These are phyloP conservation scores for Diaporthe eres DNA, from an alignment of 2,329 filamentous ascomycete species.

Conservation along the genomic window DNA sequence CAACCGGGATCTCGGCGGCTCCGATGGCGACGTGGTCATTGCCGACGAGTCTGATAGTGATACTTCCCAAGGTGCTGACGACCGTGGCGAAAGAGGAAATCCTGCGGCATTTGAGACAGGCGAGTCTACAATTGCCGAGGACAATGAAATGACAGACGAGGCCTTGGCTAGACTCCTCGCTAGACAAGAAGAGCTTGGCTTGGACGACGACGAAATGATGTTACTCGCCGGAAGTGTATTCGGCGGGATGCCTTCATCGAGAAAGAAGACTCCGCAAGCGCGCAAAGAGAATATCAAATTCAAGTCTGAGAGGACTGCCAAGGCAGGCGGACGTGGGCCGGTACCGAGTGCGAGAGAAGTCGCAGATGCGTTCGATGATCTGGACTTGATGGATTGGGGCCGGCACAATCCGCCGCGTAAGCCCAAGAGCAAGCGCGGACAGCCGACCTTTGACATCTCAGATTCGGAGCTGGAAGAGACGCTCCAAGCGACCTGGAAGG, in stretches of 20 bases:
- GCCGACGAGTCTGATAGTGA: slow-evolving; percentile 58
- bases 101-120: slow-evolving; percentile 45
- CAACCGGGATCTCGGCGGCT: slow-evolving; percentile 59
- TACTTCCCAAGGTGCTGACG: slow-evolving; percentile 52
- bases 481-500: slow-evolving; percentile 73
- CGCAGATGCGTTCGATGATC: slow-evolving; percentile 71
- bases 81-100: slow-evolving; percentile 51
- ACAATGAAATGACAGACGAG: slow-evolving; percentile 69
- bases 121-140: slow-evolving; percentile 54
- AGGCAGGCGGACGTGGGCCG: slow-evolving; percentile 6
- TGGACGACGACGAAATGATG: slow-evolving; percentile 70
- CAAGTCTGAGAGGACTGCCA: background rate
- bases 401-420: slow-evolving; percentile 73
- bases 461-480: slow-evolving; percentile 77
- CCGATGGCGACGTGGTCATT: slow-evolving; percentile 55
- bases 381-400: slow-evolving; percentile 90
- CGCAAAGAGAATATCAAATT: background rate
- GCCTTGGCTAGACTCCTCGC: slow-evolving; percentile 72
- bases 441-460: slow-evolving; percentile 67
- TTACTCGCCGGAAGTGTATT: slow-evolving; percentile 61
- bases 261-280: background rate
- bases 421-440: slow-evolving; percentile 71
- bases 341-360: slow-evolving; percentile 57
- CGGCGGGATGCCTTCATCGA: slow-evolving; percentile 26
- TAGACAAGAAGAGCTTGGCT: slow-evolving; percentile 75